Evolutionary conservation across 805 yeast genomes (phyloP).

Genomic region (Saturnispora mendoncae): DNA sequence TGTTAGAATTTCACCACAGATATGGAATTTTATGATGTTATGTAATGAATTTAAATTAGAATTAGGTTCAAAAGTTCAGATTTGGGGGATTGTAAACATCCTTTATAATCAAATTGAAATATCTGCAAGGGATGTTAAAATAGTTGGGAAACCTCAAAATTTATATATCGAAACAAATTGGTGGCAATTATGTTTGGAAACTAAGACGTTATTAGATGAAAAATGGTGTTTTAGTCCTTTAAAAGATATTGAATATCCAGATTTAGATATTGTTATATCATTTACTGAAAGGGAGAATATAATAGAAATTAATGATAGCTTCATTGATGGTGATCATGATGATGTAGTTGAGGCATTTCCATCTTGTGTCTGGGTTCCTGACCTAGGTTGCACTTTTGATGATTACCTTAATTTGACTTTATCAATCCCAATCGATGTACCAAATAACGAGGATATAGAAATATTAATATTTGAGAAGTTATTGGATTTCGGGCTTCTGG

Average conservation of each 20-base stretch:
- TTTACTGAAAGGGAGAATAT: neutral
- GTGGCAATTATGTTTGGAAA: constrained; percentile 28
- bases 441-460: constrained; percentile 2
- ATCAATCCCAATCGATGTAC: neutral
- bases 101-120: constrained; percentile 22
- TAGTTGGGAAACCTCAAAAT: constrained; percentile 21
- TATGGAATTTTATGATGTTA: constrained; percentile 2
- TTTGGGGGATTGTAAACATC: neutral
- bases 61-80: constrained; percentile 7
- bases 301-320: neutral
- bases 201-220: constrained; percentile 12
- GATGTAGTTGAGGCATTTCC: too few species aligned
- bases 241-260: neutral
- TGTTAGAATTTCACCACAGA: neutral
- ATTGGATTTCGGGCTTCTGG: neutral
- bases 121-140: constrained; percentile 22
- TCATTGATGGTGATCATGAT: neutral
- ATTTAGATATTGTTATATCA: constrained; percentile 4
- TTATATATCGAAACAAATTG: constrained; percentile 26
- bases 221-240: constrained; percentile 2
- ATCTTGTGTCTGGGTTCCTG: constrained; percentile 1
- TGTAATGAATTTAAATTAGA: neutral
- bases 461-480: neutral
- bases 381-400: constrained; percentile 4
- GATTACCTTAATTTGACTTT: neutral